Evolutionary conservation across 1,284 basidiomycete species (phyloP).

Genomic region (Anthracocystis panici-leucophaei): DNA sequence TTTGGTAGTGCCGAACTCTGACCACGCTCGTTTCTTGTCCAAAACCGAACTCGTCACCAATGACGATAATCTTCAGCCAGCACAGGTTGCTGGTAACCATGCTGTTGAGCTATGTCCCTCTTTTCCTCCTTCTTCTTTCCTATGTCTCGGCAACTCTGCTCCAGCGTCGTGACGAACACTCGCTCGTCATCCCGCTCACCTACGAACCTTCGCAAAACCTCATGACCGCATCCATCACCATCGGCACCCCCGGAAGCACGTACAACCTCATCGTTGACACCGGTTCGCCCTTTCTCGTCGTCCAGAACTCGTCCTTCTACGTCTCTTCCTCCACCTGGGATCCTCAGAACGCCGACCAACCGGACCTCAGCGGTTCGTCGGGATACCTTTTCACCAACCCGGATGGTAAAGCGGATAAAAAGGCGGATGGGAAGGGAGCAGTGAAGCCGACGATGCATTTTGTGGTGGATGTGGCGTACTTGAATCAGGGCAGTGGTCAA

Average conservation of each 20-base stretch:
- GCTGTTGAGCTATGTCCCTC: neutral
- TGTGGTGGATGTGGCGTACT: slow-evolving; percentile 7
- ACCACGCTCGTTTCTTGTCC: too few species aligned
- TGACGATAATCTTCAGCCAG: neutral
- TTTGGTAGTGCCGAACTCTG: too few species aligned
- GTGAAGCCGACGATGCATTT: slow-evolving; percentile 30
- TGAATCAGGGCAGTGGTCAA: slow-evolving; percentile 8
- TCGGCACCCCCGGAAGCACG: slow-evolving; percentile 13
- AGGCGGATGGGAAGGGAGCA: neutral
- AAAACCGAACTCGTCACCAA: neutral
- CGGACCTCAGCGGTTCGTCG: neutral
- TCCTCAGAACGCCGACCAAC: neutral
- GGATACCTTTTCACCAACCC: slow-evolving; percentile 26
- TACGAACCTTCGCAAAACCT: slow-evolving; percentile 15
- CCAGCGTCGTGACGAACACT: slow-evolving; percentile 9
- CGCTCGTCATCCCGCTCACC: slow-evolving; percentile 20
- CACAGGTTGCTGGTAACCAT: slow-evolving; percentile 3
- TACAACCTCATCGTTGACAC: slow-evolving; percentile 42
- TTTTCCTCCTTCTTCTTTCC: neutral
- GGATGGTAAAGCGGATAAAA: neutral
- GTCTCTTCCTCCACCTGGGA: slow-evolving; percentile 4
- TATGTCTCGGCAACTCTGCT: neutral
- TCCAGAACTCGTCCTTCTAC: slow-evolving; percentile 13
- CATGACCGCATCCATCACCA: slow-evolving; percentile 22
- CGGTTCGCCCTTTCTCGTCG: slow-evolving; percentile 33